Conservation (phyloP, 2,329 filamentous ascomycete genomes). For the Furcasterigmium sp. region DNA sequence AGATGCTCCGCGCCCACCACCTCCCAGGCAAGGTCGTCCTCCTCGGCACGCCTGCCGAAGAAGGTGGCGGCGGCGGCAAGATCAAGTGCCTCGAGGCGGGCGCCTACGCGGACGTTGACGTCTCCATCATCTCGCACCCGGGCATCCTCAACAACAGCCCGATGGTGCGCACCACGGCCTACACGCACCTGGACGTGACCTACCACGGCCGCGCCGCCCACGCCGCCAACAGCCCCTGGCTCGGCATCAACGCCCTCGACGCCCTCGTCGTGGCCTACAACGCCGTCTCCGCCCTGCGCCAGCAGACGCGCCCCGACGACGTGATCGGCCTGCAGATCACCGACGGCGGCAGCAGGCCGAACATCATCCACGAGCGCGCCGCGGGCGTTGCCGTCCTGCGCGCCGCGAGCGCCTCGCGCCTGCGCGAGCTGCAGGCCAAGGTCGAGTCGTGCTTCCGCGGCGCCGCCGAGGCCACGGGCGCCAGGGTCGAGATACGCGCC, state of each 20-base stretch:
- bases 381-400: slow-evolving; percentile 26
- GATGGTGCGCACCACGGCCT: no score
- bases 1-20: slow-evolving; percentile 17
- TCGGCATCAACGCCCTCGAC: slow-evolving; percentile 35
- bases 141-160: neutral
- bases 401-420: slow-evolving; percentile 18
- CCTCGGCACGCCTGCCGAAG: slow-evolving; percentile 37
- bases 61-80: slow-evolving; percentile 42
- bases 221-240: slow-evolving; percentile 32
- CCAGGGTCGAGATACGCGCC: slow-evolving; percentile 35
- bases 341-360: slow-evolving; percentile 44
- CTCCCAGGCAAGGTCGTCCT: slow-evolving; percentile 29
- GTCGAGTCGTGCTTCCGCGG: slow-evolving; percentile 36
- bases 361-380: slow-evolving; percentile 50
- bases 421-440: slow-evolving; percentile 32
- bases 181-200: neutral
- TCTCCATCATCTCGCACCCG: slow-evolving; percentile 22
- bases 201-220: slow-evolving; percentile 16
- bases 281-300: slow-evolving; percentile 23
- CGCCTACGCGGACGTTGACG: slow-evolving; percentile 26
- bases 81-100: slow-evolving; percentile 35
- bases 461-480: slow-evolving; percentile 37
- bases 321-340: slow-evolving; percentile 30
- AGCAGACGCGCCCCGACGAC: slow-evolving; percentile 24
- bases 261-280: slow-evolving; percentile 21